Evolutionary conservation across 192 early-diverging fungal genomes (phyloP), one percentile per base, ranked within the genome.

Genomic region (Rhizophagus prolifer): DNA sequence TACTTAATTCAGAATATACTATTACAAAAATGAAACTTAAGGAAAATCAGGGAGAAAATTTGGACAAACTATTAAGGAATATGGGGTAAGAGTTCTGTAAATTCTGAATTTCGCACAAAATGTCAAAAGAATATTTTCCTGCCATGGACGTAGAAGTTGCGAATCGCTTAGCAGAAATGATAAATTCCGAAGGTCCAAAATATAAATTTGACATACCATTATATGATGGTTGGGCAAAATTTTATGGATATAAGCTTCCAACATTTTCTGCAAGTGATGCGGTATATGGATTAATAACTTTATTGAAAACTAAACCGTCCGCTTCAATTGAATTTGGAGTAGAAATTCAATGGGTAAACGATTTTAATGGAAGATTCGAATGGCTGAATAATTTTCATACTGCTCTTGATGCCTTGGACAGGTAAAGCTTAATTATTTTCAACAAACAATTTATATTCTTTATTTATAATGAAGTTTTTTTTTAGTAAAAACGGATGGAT

Each of bases 311-410:
- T 23, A 69, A 69, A 9, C 19, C n/a, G 25, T 69, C 67, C 3
- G n/a, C 36, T 13, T 46, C 41, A 10, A 25, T 46, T 25, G 67
- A 69, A 69, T 69, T 69, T 69, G 25, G 25, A 8, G 41, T 69
- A 47, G 67, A 66, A 66, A 31, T 66, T 66, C 64, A 34, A 14
- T 66, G 67, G 41, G 38, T 46, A 69, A 69, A 25, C 47, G 67
- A 69, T 69, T 69, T 46, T 46, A 38, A 46, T 14, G 41, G n/a
- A 10, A 46, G 26, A 44, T n/a, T 44, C 7, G 12, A 21, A 26
- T 69, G 67, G 67, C 41, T 41, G 12, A 46, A 69, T 69, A 69
- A 69, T 46, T 69, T 69, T 69, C 30, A 69, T 46, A 69, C 67
- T 23, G 67, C 25, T 21, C 21, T 69, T 26, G 67, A 69, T 10